Conservation (phyloP, 768 basidiomycete genomes). For the Nevesoporus exiguus region DNA sequence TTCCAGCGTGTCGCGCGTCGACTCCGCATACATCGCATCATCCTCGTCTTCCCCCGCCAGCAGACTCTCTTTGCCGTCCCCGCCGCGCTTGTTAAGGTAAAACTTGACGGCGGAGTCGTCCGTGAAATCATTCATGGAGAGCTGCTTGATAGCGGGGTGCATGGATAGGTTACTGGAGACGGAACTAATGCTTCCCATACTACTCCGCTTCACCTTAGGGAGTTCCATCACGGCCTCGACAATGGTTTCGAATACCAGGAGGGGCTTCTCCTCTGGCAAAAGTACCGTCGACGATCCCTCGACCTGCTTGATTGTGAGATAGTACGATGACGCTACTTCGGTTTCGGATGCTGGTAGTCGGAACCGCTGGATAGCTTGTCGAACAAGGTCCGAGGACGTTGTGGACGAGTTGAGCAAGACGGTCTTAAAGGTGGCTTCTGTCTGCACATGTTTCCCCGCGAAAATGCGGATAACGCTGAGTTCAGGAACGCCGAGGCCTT, state of each 20-base stretch:
- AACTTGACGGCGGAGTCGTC: constrained; percentile 98
- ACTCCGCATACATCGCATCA: constrained; percentile 38
- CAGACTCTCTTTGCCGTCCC: constrained; percentile 43
- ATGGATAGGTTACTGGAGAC: constrained; percentile 86
- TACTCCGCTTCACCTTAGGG: constrained; percentile 89
- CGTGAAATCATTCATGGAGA: constrained; percentile 96
- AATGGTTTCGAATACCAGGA: constrained; percentile 85
- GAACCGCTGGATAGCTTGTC: constrained; percentile 95
- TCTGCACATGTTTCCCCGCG: constrained; percentile 85
- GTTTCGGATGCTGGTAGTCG: constrained; percentile 61
- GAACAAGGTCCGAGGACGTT: constrained; percentile 77
- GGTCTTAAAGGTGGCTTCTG: constrained; percentile 98
- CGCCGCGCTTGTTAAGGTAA: constrained; percentile 73
- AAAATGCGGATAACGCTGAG: constrained; percentile 96
- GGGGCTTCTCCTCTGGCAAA: constrained; percentile 69
- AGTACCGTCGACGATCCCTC: constrained; percentile 81
- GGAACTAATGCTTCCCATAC: constrained; percentile 92
- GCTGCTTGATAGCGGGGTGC: constrained; percentile 92
- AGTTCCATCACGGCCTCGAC: constrained; percentile 76
- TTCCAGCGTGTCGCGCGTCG: constrained; percentile 31
- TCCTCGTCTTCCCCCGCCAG: constrained; percentile 45
- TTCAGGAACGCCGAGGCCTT: constrained; percentile 65
- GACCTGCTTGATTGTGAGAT: constrained; percentile 89
- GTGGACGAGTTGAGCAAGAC: constrained; percentile 88
- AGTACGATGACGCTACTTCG: constrained; percentile 63